These are phyloP conservation scores for Capsella rubella DNA, from an alignment of 441 rosid species.

Conservation along the genomic window DNA sequence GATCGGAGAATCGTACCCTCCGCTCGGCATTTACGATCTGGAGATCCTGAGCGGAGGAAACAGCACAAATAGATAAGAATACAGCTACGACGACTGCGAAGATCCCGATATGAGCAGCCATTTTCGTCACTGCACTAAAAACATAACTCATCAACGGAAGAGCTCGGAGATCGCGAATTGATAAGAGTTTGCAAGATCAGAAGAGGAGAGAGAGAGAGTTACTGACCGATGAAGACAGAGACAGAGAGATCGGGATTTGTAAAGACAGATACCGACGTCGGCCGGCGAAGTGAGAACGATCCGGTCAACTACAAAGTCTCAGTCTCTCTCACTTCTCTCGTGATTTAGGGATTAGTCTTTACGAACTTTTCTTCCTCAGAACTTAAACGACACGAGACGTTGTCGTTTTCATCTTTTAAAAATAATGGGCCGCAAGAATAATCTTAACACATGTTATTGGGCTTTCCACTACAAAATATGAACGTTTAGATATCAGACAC, in stretches of 20 bases:
- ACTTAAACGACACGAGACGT: background rate
- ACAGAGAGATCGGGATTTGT: background rate
- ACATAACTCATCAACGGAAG: constrained; percentile 16
- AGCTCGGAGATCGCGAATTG: constrained; percentile 27
- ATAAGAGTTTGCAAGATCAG: constrained; percentile 13
- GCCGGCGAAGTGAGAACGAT: constrained; percentile 36
- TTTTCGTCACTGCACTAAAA: constrained; percentile 43
- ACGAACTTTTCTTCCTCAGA: background rate
- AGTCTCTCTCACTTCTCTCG: constrained; percentile 23
- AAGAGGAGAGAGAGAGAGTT: background rate
- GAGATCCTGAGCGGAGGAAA: constrained; percentile 63
- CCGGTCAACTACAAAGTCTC: constrained; percentile 51
- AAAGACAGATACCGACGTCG: constrained; percentile 5
- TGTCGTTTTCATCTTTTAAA: background rate
- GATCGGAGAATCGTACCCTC: constrained; percentile 61
- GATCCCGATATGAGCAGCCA: constrained; percentile 55
- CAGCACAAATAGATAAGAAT: constrained; percentile 47
- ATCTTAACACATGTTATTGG: background rate
- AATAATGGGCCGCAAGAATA: constrained; percentile 9
- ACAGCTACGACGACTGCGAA: constrained; percentile 45
- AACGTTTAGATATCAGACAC: background rate
- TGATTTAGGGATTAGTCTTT: constrained; percentile 31
- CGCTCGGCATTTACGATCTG: constrained; percentile 91
- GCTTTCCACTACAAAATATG: background rate
- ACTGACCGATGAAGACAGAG: constrained; percentile 1